These are phyloP conservation scores for Camptophora hylomeconis DNA, from an alignment of 2,329 filamentous ascomycete genomes.

Conservation along the genomic window DNA sequence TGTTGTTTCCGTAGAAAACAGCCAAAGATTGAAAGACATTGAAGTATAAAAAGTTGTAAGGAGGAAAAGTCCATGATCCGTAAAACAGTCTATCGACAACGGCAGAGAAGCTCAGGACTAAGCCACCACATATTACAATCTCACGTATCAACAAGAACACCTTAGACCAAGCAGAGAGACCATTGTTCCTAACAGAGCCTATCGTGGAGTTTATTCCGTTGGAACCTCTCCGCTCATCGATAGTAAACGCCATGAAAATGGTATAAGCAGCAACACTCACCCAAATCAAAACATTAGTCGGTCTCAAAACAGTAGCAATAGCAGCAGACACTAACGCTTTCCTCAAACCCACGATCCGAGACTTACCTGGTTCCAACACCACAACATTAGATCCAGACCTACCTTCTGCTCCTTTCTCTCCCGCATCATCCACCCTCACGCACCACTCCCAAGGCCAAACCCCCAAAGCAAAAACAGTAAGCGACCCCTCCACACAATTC, in stretches of 20 bases:
- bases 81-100: slow-evolving; percentile 69
- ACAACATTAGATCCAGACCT: too few relatives aligned
- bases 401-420: slow-evolving; percentile 8
- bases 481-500: slow-evolving; percentile 80
- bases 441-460: slow-evolving; percentile 78
- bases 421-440: slow-evolving; percentile 12
- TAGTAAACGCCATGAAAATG: slow-evolving; percentile 2
- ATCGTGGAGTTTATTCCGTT: too few relatives aligned
- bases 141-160: slow-evolving; percentile 43
- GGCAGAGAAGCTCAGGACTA: slow-evolving; percentile 50
- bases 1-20: slow-evolving; percentile 82
- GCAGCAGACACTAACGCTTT: slow-evolving; percentile 63
- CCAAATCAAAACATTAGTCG: slow-evolving; percentile 86
- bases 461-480: slow-evolving; percentile 67
- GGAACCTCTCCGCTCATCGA: not conserved
- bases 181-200: too few relatives aligned
- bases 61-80: slow-evolving; percentile 74
- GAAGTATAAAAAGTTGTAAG: slow-evolving; percentile 76
- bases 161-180: too few relatives aligned
- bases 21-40: slow-evolving; percentile 81
- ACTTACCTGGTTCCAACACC: too few relatives aligned
- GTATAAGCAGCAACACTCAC: slow-evolving; percentile 26
- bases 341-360: slow-evolving; percentile 30
- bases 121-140: slow-evolving; percentile 45
- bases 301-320: slow-evolving; percentile 70